A percentile compares a stretch with the other conserved stretches of the same genome.
Conservation (phyloP, 805 yeast species). For the Maudiozyma saulgeensis region DNA sequence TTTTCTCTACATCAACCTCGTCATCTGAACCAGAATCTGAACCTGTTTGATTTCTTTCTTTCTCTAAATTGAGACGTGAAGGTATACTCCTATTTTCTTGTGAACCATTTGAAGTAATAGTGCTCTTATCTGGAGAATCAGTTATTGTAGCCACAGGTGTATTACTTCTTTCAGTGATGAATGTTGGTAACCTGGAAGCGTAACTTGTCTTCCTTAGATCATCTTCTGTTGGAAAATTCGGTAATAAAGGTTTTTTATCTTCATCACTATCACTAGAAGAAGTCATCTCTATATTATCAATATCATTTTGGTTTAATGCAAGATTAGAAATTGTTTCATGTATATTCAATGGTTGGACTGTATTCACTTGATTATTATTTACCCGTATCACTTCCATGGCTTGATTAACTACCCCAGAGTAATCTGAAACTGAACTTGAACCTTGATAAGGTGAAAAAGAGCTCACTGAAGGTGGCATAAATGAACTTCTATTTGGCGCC, state of each 20-base stretch:
- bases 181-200: constrained; percentile 1
- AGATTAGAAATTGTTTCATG: background rate
- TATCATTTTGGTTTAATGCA: background rate
- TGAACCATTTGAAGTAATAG: background rate
- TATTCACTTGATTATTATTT: background rate
- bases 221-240: constrained; percentile 5
- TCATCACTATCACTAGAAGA: background rate
- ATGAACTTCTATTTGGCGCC: background rate
- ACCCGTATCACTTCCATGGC: constrained; percentile 15
- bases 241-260: constrained; percentile 1
- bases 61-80: background rate
- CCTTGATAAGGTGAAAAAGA: constrained; percentile 3
- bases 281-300: background rate
- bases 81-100: background rate
- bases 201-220: constrained; percentile 4
- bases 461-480: background rate
- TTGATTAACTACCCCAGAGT: constrained; percentile 27
- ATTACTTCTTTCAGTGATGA: background rate
- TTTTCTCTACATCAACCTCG: background rate
- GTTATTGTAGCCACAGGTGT: background rate
- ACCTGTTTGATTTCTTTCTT: no score
- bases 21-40: background rate
- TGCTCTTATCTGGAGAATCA: background rate
- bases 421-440: constrained; percentile 20
- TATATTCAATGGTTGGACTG: background rate